These are phyloP conservation scores for Cubamyces sp. DNA, from an alignment of 768 basidiomycete species.

Conservation along the genomic window DNA sequence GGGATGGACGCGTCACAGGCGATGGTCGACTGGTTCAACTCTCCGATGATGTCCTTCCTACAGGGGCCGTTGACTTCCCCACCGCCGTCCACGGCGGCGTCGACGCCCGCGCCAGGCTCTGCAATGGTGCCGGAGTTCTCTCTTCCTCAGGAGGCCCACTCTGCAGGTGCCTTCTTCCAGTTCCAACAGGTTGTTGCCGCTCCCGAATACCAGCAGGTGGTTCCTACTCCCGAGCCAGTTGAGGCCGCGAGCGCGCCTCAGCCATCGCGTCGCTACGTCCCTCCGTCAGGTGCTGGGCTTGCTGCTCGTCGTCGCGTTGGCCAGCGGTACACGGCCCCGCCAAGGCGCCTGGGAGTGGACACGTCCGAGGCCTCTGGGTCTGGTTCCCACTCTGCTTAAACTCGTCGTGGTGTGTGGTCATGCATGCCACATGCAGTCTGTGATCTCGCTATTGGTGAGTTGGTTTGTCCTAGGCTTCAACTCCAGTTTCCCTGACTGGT, in stretches of 20 bases:
- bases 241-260: background rate
- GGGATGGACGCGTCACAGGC: too few species aligned
- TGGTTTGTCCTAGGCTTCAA: too few species aligned
- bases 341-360: background rate
- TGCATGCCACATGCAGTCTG: background rate
- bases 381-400: background rate
- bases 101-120: too few species aligned
- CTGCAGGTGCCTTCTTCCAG: too few species aligned
- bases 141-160: too few species aligned
- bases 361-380: background rate
- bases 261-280: constrained; percentile 8
- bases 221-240: background rate
- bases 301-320: constrained; percentile 12
- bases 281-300: constrained; percentile 13
- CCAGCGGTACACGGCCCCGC: background rate
- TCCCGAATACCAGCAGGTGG: background rate
- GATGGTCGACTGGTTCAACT: too few species aligned
- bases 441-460: too few species aligned
- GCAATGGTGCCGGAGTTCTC: too few species aligned
- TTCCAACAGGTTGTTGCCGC: background rate
- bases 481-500: background rate
- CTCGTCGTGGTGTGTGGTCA: background rate
- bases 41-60: too few species aligned
- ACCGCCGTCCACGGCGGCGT: too few species aligned
- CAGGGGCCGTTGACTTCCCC: too few species aligned